Evolutionary conservation across 495 filamentous ascomycete species (phyloP), one percentile per base, ranked within the genome.

Genomic region (Penicillium coprophilum): DNA sequence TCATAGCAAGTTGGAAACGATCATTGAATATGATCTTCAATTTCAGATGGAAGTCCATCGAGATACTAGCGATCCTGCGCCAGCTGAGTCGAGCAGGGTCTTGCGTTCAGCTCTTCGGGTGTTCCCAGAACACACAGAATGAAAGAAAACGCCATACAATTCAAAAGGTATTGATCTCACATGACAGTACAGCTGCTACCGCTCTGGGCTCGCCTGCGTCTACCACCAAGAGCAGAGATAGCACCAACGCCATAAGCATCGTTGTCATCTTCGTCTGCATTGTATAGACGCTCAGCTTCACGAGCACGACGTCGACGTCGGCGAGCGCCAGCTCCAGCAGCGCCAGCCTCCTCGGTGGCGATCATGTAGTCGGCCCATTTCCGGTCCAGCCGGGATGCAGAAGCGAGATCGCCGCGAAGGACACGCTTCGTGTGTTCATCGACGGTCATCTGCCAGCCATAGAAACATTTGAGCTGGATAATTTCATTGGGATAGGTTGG

Each of bases 351-450:
- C 62, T 96, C 89, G 21, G 81, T 88, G 6, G 88, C 85, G 72
- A 93, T 87, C 94, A 97, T 97, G 60, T 91, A 93, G 31, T 96
- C 88, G 0, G 86, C 90, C 94, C 94, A 98, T 72, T 92, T 96
- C 47, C 83, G 78, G 73, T 96, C 92, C 20, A 98, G 76, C 12
- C 88, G 75, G 32, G 75, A 73, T 2, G 94, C 94, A 4, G 87
- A 76, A 0, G 73, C 70, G 21, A 89, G 77, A 51, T 96, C 88
- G 1, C 91, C 90, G 17, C 82, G 76, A 30, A 95, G 71, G 1
- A 96, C 89, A 3, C 92, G 83, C 68, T 91, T 89, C 45, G 82
- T 92, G 69, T 97, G 93, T 66, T 96, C 90, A 55, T 96, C 87
- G 20, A 96, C 92, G 3, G 92, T 96, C 68, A 87, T 88, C 73